phyloP scores from a whole-genome alignment of 2,329 filamentous ascomycete genomes.

The Lecanicillium sp. region DNA sequence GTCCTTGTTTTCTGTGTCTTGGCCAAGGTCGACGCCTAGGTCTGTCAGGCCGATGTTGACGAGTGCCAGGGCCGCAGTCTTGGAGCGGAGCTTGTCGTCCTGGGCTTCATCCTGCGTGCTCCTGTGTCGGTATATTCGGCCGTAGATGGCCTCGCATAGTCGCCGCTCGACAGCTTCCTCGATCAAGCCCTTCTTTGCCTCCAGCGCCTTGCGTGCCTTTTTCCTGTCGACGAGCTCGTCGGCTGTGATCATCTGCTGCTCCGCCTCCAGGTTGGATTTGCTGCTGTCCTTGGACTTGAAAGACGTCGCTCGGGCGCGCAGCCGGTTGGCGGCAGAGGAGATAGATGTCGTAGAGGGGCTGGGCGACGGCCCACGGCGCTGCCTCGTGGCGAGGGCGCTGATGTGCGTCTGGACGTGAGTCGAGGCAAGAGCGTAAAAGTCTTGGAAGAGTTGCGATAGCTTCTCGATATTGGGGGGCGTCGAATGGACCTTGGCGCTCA shows the following conservation, averaged over 20 bases:
- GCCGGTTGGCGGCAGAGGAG: conserved; percentile 48
- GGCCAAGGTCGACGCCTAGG: conserved; percentile 68
- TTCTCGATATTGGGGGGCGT: conserved; percentile 77
- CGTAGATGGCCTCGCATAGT: conserved; percentile 79
- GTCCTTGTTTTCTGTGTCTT: conserved; percentile 49
- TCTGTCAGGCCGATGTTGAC: conserved; percentile 87
- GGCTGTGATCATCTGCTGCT: conserved; percentile 85
- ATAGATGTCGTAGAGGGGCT: conserved; percentile 44
- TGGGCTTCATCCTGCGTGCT: conserved; percentile 90
- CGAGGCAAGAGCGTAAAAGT: conserved; percentile 80
- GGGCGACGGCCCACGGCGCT: conserved; percentile 62
- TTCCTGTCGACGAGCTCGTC: conserved; percentile 78
- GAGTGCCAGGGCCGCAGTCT: conserved; percentile 83
- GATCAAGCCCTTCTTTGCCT: conserved; percentile 67
- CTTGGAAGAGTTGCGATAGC: conserved; percentile 83
- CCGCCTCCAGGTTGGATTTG: conserved; percentile 40
- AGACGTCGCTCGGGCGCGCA: conserved; percentile 51
- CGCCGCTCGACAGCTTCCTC: conserved; percentile 90
- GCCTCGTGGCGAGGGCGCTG: conserved; percentile 66
- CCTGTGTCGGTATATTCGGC: conserved; percentile 83
- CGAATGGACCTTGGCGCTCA: conserved; percentile 80
- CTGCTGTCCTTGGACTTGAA: conserved; percentile 43
- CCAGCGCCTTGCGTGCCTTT: conserved; percentile 68
- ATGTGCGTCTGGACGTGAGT: conserved; percentile 84
- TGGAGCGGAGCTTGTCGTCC: conserved; percentile 90